Evolutionary conservation across 2,329 filamentous ascomycete genomes (phyloP).

Genomic region (Rutstroemia sp.): DNA sequence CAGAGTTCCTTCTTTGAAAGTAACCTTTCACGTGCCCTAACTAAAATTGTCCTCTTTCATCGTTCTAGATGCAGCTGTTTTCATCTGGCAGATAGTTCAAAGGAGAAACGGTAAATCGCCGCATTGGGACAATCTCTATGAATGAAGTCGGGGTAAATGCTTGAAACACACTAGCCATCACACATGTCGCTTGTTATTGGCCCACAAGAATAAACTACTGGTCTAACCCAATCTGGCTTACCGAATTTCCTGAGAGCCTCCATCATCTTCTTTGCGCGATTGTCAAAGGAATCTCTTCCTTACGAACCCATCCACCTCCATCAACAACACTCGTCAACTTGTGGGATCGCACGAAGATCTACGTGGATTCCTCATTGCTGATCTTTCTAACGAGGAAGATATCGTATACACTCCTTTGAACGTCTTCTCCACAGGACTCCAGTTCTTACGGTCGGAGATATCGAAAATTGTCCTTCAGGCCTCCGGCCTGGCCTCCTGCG

Average conservation of each 20-base stretch:
- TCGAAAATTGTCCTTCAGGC: slow-evolving; percentile 18
- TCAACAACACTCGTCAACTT: slow-evolving; percentile 13
- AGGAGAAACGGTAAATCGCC: not conserved
- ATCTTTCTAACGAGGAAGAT: slow-evolving; percentile 29
- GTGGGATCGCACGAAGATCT: slow-evolving; percentile 28
- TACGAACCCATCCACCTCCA: slow-evolving; percentile 11
- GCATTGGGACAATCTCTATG: not conserved
- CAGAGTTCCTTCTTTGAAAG: too few species aligned
- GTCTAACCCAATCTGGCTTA: slow-evolving; percentile 3
- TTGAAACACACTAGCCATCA: not conserved
- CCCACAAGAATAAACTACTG: not conserved
- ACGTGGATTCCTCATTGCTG: slow-evolving; percentile 28
- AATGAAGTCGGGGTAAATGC: not conserved
- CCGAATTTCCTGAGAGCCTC: slow-evolving; percentile 1
- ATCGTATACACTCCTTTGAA: slow-evolving; percentile 21
- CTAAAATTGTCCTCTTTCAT: too few species aligned
- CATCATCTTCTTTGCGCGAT: slow-evolving; percentile 8
- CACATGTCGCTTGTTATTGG: slow-evolving; percentile 5
- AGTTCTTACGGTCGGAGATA: slow-evolving; percentile 18
- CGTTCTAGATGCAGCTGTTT: too few species aligned
- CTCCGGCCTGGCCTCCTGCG: slow-evolving; percentile 25
- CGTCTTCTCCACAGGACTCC: slow-evolving; percentile 17
- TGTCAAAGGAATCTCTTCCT: slow-evolving; percentile 8
- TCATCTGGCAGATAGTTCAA: too few species aligned
- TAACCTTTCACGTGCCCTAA: too few species aligned